These are phyloP conservation scores for Verbena officinalis DNA, from an alignment of 257 asterid species.

Conservation along the genomic window DNA sequence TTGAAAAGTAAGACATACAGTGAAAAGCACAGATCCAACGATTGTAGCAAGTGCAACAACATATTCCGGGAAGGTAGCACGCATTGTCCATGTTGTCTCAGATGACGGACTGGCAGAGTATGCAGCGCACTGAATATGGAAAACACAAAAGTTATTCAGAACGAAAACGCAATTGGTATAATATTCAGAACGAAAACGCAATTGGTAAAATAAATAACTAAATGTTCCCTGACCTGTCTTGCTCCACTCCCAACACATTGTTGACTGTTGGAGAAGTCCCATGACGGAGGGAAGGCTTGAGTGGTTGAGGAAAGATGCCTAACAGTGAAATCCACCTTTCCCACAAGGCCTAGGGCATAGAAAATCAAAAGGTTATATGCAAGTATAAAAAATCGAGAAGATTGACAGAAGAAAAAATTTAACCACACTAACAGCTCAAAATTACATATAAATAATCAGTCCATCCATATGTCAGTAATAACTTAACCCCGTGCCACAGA, in stretches of 20 bases:
- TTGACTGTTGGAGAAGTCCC: conserved; percentile 56
- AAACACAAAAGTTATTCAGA: conserved; percentile 14
- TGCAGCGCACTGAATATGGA: conserved; percentile 79
- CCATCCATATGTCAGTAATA: conserved; percentile 1
- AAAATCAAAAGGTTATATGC: conserved; percentile 10
- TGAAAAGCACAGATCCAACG: conserved; percentile 94
- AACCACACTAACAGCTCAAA: conserved; percentile 5
- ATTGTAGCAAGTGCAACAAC: conserved; percentile 95
- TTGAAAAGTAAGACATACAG: conserved; percentile 49
- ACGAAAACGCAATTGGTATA: conserved; percentile 25
- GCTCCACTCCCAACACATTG: conserved; percentile 77
- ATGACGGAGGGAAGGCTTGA: conserved; percentile 61
- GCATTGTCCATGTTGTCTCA: conserved; percentile 95
- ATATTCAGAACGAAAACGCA: conserved; percentile 24
- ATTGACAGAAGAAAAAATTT: background rate
- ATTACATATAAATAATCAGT: background rate
- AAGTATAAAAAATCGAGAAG: background rate
- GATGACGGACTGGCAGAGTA: conserved; percentile 79
- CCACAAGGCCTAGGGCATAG: conserved; percentile 67
- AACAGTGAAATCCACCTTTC: conserved; percentile 96
- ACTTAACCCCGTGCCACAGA: conserved; percentile 1
- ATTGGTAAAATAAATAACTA: conserved; percentile 10
- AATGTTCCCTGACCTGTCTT: conserved; percentile 58
- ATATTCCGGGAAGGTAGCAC: conserved; percentile 93
- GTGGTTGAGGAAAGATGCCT: conserved; percentile 89